Evolutionary conservation across 1,139 yeast species (phyloP).

Genomic region (Ogataea hybrid): DNA sequence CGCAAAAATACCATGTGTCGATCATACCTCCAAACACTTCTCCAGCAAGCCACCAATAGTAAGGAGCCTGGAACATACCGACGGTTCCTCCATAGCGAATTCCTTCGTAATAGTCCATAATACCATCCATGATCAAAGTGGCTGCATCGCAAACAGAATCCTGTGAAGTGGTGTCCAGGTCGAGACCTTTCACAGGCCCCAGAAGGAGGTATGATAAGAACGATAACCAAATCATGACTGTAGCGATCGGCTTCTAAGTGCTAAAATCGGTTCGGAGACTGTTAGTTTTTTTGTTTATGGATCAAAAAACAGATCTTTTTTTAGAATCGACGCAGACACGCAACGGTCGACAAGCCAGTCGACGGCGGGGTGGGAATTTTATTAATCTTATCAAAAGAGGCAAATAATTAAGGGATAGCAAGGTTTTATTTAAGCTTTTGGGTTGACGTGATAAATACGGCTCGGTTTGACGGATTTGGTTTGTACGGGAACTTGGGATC

Average conservation of each 20-base stretch:
- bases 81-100: conserved; percentile 56
- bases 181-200: conserved; percentile 15
- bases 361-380: conserved; percentile 3
- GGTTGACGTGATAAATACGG: background rate
- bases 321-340: conserved; percentile 3
- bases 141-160: conserved; percentile 48
- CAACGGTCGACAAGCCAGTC: conserved; percentile 8
- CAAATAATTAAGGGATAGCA: conserved; percentile 6
- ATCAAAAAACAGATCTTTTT: conserved; percentile 7
- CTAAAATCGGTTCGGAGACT: background rate
- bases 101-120: conserved; percentile 73
- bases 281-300: conserved; percentile 7
- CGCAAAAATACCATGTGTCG: conserved; percentile 63
- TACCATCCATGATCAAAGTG: conserved; percentile 56
- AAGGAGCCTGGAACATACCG: conserved; percentile 74
- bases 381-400: conserved; percentile 6
- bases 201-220: background rate
- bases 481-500: background rate
- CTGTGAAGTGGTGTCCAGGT: conserved; percentile 25
- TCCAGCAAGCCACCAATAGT: conserved; percentile 96
- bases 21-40: conserved; percentile 80
- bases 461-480: background rate
- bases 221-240: conserved; percentile 1
- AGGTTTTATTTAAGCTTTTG: background rate
- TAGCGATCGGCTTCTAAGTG: background rate